Evolutionary conservation across 2,329 filamentous ascomycete genomes (phyloP).

Genomic region (Aspergillus jensenii): DNA sequence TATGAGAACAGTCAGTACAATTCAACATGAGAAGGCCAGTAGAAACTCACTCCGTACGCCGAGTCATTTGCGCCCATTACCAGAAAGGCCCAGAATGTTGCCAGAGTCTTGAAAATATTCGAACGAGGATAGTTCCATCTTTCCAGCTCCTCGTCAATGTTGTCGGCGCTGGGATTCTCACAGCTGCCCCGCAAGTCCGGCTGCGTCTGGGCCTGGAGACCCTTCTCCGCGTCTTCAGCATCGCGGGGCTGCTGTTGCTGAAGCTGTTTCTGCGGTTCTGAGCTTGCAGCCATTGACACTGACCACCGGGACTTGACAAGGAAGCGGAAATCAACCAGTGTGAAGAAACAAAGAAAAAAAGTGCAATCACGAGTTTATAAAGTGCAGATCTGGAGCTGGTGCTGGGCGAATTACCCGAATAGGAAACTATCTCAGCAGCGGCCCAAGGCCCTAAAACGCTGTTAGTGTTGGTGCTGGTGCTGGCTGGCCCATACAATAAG

Average conservation of each 20-base stretch:
- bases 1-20: background rate
- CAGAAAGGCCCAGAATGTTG: conserved; percentile 59
- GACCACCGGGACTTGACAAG: background rate
- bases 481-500: background rate
- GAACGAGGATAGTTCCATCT: conserved; percentile 51
- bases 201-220: too few species aligned
- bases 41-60: conserved; percentile 54
- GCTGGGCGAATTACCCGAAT: background rate
- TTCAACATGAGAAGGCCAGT: background rate
- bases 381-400: background rate
- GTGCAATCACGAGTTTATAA: background rate
- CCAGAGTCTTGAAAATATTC: conserved; percentile 51
- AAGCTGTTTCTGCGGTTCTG: background rate
- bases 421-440: background rate
- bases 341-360: too few species aligned
- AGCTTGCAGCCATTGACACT: background rate
- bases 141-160: background rate
- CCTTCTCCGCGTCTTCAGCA: background rate
- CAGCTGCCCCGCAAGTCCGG: background rate
- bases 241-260: background rate
- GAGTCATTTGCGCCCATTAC: conserved; percentile 61
- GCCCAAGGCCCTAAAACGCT: background rate
- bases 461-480: too few species aligned
- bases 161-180: background rate
- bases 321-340: too few species aligned